Base-by-base conservation (phyloP, 2,329 filamentous ascomycete genomes). In the Zymoseptoria brevis region DNA sequence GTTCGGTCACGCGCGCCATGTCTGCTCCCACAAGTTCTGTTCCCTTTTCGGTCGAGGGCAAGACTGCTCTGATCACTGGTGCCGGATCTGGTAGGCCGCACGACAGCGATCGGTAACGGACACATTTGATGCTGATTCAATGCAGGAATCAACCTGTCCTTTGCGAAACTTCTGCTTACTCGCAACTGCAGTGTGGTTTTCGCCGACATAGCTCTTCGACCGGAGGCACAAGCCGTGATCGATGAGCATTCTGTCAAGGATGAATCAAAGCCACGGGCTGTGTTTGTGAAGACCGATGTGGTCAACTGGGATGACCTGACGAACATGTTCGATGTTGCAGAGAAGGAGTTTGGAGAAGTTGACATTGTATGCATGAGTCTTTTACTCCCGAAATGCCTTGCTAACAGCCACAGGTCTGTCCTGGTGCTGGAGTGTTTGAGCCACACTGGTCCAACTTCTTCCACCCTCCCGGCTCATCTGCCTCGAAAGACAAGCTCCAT, bases 351-450 rank as follows among this genome's bases (percentile, higher is more conserved):
- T 57, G 78, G 78, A 3, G 68, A 66, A 19, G 66, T 75, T 3
- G 78, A 81, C 58, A 75, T 81, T 50, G 74, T 78, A 16, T 73
- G 75, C 54, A 73, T 75, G 35, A 45, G 16, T 16, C 3, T 0
- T 59, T 74, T 4, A 77, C 76, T 61, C 59, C 68, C 8, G 73
- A 1, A 72, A 77, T 60, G 9, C 8, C n/a, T 53, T n/a, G n/a
- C 50, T 57, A 45, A 53, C 29, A 75, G 76, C 68, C 1, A 19
- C 53, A 67, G 66, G 66, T 79, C 13, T 79, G 77, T 56, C 78
- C 79, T 0, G 77, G 78, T 19, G 79, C 78, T 2, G 78, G 79
- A 5, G 70, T 80, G 24, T 80, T 74, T 69, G 79, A 81, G 56
- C 77, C 77, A 0, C 69, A 75, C 56, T 78, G 73, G 67, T 73